Base-by-base conservation (phyloP, 495 filamentous ascomycete species). In the Viridothelium virens region DNA sequence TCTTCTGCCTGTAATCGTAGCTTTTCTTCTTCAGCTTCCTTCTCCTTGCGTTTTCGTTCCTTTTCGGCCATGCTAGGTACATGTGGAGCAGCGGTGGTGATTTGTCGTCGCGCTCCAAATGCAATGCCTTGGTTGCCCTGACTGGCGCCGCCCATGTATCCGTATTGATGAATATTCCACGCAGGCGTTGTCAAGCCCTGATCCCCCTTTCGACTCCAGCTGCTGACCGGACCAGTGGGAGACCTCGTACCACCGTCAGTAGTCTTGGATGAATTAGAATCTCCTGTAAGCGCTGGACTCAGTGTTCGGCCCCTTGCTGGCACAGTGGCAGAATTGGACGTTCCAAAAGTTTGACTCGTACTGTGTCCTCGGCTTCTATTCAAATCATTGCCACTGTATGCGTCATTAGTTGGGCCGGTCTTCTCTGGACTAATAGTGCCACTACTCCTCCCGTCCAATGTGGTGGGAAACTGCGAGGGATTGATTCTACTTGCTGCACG, bases 131-230 rank as follows among this genome's bases (percentile, higher is more conserved):
- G 85, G 72, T 96, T 97, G 5, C 90, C 93, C 76, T 99, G 95
- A 70, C 89, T 96, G 7, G 95, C 95, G 38, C 95, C 95, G 62
- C 95, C 95, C 90, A 97, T 94, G 76, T 97, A 97, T 10, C 94
- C 93, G 70, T 97, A 99, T 72, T 99, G 95, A 48, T 93, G 90
- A 66, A 97, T 97, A 72, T 99, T 97, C 95, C 95, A 99, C 36
- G 95, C 95, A 1, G 95, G 95, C 3, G 86, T 78, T 12, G 93
- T 96, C 38, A 80, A 81, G 25, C 84, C 83, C 74, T 96, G 88
- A 69, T 97, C 91, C 18, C 82, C 83, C 71, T 81, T 90, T 73
- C 86, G 96, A 75, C 89, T 94, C 94, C 94, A 99, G 74, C 86
- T 93, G 74, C 92, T 96, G 46, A 92, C 83, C 3, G 80, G 75